Conservation (phyloP, 495 filamentous ascomycete species). For the Durotheca rogersii region DNA sequence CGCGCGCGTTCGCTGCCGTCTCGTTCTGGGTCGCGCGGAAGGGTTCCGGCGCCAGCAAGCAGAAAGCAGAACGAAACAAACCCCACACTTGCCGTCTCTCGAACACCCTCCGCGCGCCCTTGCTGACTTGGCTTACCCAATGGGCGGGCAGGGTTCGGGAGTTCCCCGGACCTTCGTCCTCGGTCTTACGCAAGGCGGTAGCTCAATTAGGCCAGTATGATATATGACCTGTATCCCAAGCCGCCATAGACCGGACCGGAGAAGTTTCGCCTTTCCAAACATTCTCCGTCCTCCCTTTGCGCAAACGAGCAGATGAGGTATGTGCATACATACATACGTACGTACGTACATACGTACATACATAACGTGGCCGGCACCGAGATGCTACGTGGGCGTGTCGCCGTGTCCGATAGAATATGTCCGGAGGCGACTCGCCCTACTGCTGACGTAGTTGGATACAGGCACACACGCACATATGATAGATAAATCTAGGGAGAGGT, state of each 20-base stretch:
- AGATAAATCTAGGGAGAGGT: no score
- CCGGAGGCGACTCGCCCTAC: no score
- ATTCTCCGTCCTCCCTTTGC: slow-evolving; percentile 4
- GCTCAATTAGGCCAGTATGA: neutral
- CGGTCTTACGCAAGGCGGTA: no score
- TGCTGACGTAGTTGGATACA: no score
- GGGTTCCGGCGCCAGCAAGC: slow-evolving; percentile 11
- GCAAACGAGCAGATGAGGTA: neutral
- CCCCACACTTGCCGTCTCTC: slow-evolving; percentile 26
- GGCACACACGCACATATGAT: no score
- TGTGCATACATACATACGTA: neutral
- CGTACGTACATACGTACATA: neutral
- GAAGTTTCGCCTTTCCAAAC: no score
- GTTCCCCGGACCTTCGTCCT: slow-evolving; percentile 11
- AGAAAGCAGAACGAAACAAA: no score
- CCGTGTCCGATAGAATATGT: no score
- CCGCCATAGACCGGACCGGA: no score
- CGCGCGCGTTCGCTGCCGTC: neutral
- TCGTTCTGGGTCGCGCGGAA: slow-evolving; percentile 18
- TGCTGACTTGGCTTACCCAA: slow-evolving; percentile 9
- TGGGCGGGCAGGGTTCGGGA: slow-evolving; percentile 8
- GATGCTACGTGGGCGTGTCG: no score
- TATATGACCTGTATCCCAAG: neutral
- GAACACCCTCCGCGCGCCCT: slow-evolving; percentile 8
- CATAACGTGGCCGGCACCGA: neutral